Percentiles rank a stretch among this genome's conserved stretches.
phyloP scores from a whole-genome alignment of 257 asterid species.

The Fraxinus excelsior region DNA sequence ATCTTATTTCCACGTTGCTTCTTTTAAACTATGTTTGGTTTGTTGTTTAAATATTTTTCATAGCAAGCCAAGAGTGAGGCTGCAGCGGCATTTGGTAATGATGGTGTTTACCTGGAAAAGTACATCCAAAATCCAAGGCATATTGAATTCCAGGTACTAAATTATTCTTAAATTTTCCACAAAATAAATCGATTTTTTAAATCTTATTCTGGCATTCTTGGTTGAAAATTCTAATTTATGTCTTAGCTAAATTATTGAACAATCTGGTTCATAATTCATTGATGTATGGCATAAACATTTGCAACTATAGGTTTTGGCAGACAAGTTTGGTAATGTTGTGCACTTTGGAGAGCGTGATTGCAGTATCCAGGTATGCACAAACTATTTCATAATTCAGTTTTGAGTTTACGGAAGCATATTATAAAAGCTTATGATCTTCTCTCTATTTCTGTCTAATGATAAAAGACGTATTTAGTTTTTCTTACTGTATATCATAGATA shows the following conservation, averaged over 20 bases:
- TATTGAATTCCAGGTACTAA: constrained; percentile 72
- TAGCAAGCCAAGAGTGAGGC: constrained; percentile 93
- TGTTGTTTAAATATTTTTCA: constrained; percentile 7
- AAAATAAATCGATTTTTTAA: constrained; percentile 11
- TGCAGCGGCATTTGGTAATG: constrained; percentile 99
- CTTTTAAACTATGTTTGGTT: constrained; percentile 12
- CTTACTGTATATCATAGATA: not conserved
- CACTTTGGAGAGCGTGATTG: constrained; percentile 99
- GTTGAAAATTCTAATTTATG: not conserved
- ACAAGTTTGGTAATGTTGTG: constrained; percentile 82
- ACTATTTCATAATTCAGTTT: not conserved
- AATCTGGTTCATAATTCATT: not conserved
- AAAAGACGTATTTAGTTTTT: not conserved
- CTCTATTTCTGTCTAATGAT: not conserved
- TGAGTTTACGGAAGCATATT: not conserved
- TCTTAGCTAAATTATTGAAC: not conserved
- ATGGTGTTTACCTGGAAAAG: constrained; percentile 97
- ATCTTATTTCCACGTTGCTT: not conserved
- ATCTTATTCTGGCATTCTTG: not conserved
- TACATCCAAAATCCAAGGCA: constrained; percentile 95
- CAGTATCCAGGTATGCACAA: constrained; percentile 76
- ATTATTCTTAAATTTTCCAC: constrained; percentile 9
- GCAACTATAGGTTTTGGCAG: constrained; percentile 80
- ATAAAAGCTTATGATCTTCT: not conserved
- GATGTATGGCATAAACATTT: not conserved